Conservation (phyloP, 495 filamentous ascomycete genomes). For the Baudoinia panamericana region DNA sequence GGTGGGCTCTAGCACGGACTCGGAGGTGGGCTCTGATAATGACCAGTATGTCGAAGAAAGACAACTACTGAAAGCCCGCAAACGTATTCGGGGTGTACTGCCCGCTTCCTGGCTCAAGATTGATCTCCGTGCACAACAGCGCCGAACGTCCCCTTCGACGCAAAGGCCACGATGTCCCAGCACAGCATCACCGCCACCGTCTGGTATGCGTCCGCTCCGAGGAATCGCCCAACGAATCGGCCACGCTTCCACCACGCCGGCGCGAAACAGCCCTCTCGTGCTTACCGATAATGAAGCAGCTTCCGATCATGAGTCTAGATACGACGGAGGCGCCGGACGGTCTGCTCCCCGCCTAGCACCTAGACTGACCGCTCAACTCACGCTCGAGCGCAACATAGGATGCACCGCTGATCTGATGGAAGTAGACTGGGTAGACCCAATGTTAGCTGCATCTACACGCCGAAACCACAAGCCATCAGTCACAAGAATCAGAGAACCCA, state of each 20-base stretch:
- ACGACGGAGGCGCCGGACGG: too few species aligned
- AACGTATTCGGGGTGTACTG: constrained; percentile 67
- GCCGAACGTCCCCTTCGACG: constrained; percentile 28
- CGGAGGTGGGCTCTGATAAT: not conserved
- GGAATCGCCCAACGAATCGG: constrained; percentile 35
- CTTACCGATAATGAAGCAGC: constrained; percentile 9
- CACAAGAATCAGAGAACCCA: constrained; percentile 14
- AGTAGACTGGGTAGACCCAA: constrained; percentile 46
- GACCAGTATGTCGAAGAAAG: too few species aligned
- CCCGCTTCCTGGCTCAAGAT: constrained; percentile 84
- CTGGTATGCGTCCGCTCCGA: constrained; percentile 31
- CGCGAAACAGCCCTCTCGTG: constrained; percentile 16
- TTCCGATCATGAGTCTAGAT: not conserved
- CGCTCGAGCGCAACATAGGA: too few species aligned
- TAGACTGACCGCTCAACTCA: too few species aligned
- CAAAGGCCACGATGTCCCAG: constrained; percentile 24
- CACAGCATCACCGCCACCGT: constrained; percentile 15
- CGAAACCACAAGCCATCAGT: constrained; percentile 35
- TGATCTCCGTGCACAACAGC: constrained; percentile 33
- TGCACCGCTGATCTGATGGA: constrained; percentile 37
- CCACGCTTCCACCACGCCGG: constrained; percentile 2
- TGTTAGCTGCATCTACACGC: constrained; percentile 33
- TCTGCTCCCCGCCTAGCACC: too few species aligned
- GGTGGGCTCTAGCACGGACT: constrained; percentile 1
- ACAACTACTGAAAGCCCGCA: too few species aligned